These are phyloP conservation scores for Quercus ilex DNA, from an alignment of 306 rosid genomes.

Conservation along the genomic window DNA sequence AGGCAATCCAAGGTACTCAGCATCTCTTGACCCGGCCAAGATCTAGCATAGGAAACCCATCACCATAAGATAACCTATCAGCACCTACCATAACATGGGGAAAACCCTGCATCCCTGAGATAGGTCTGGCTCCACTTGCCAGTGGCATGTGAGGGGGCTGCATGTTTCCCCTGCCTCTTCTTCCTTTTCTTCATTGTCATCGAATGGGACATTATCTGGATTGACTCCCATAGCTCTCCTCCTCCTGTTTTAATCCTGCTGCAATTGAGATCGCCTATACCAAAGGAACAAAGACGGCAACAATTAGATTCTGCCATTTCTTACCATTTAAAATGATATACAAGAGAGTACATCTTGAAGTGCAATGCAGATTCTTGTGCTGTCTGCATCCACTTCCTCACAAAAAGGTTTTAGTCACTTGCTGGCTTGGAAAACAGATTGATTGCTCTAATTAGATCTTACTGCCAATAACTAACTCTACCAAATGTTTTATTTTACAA, in stretches of 20 bases:
- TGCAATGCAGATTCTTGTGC: no score
- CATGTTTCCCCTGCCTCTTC: conserved; percentile 94
- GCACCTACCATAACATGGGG: conserved; percentile 87
- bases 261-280: conserved; percentile 77
- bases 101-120: conserved; percentile 85
- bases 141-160: conserved; percentile 94
- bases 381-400: no score
- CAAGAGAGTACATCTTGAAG: no score
- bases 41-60: conserved; percentile 92
- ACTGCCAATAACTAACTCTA: no score
- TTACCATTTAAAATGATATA: background rate
- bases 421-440: no score
- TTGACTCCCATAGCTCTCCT: conserved; percentile 92
- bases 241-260: conserved; percentile 90
- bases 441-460: no score
- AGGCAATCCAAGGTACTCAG: background rate
- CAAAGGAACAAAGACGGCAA: conserved; percentile 1
- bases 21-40: conserved; percentile 66
- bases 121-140: conserved; percentile 82
- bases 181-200: conserved; percentile 98
- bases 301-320: conserved; percentile 13
- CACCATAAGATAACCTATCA: conserved; percentile 84
- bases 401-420: no score
- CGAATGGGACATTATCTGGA: conserved; percentile 89
- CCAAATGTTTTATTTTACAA: no score